A percentile compares a stretch with the other conserved stretches of the same genome.
phyloP scores from a whole-genome alignment of 2,329 filamentous ascomycete genomes.

The Cadophora sp. region DNA sequence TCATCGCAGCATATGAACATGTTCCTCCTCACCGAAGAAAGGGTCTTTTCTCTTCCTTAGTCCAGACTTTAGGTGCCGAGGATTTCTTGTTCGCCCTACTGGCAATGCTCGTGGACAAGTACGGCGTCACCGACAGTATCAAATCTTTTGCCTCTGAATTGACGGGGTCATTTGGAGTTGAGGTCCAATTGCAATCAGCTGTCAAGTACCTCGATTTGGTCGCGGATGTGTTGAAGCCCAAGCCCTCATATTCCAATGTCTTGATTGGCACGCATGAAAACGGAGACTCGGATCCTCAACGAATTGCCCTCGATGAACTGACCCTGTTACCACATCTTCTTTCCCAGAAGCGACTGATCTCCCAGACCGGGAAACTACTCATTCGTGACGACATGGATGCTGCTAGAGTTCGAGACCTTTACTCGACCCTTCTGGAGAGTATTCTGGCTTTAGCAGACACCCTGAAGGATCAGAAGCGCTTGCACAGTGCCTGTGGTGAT shows the following conservation, averaged over 20 bases:
- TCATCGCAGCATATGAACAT: conserved; percentile 95
- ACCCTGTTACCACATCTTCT: conserved; percentile 64
- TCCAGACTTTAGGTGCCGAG: conserved; percentile 81
- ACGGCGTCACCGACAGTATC: conserved; percentile 77
- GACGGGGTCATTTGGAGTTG: conserved; percentile 73
- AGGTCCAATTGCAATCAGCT: conserved; percentile 79
- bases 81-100: conserved; percentile 90
- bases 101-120: conserved; percentile 89
- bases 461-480: conserved; percentile 60
- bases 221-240: conserved; percentile 76
- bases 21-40: conserved; percentile 87
- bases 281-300: conserved; percentile 53
- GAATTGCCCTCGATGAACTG: conserved; percentile 61
- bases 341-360: conserved; percentile 62
- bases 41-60: conserved; percentile 82
- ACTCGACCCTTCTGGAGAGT: conserved; percentile 71
- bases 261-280: conserved; percentile 69
- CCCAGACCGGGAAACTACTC: conserved; percentile 62
- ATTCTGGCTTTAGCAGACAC: conserved; percentile 70
- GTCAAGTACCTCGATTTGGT: conserved; percentile 79
- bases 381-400: conserved; percentile 69
- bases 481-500: conserved; percentile 68
- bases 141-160: conserved; percentile 78
- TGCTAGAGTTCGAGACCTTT: conserved; percentile 71
- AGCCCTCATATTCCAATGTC: conserved; percentile 74